Evolutionary conservation across 805 yeast species (phyloP), one percentile per base, ranked within the genome.

Genomic region (Wickerhamiella vanderwaltii): DNA sequence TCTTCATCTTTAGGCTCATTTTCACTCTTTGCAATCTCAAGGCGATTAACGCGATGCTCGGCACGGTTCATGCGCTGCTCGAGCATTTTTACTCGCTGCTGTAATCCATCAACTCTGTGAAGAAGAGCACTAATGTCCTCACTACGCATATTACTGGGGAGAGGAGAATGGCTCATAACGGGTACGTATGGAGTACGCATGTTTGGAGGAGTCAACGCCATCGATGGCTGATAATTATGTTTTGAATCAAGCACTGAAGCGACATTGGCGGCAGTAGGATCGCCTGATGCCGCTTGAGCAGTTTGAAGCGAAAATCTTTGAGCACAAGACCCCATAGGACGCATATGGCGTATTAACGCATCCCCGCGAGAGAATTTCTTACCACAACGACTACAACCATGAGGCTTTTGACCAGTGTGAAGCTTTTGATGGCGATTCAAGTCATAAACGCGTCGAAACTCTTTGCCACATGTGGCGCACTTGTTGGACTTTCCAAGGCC

Each of bases 351-450:
- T 3, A 75, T 69, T 20, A 82, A 64, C 0, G 93, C 86, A 58
- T 82, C 94, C 1, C 77, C 75, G 25, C 94, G 62, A 1, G 88
- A 82, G 60, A 82, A 82, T 31, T 66, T 61, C 35, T 79, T 66
- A 12, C 71, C 70, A 60, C 93, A 82, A 35, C 64, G 63, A 15
- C 60, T 61, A 56, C 93, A 82, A 31, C 55, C 59, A 54, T 62
- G 76, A 1, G 88, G 87, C 55, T 72, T 76, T 48, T 75, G 84
- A 17, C 88, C 88, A 0, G 85, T 72, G 54, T 82, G 94, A 26
- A 78, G 65, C 57, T 78, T 78, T 44, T 71, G 72, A 53, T 82
- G 94, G 41, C 94, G 67, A 52, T 75, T 79, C 52, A 83, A 64
- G 56, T 83, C 93, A 56, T 81, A 87, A 23, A 74, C 68, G 35